These are phyloP conservation scores for Nicotiana tabacum DNA, from an alignment of 257 asterid species.

Conservation along the genomic window DNA sequence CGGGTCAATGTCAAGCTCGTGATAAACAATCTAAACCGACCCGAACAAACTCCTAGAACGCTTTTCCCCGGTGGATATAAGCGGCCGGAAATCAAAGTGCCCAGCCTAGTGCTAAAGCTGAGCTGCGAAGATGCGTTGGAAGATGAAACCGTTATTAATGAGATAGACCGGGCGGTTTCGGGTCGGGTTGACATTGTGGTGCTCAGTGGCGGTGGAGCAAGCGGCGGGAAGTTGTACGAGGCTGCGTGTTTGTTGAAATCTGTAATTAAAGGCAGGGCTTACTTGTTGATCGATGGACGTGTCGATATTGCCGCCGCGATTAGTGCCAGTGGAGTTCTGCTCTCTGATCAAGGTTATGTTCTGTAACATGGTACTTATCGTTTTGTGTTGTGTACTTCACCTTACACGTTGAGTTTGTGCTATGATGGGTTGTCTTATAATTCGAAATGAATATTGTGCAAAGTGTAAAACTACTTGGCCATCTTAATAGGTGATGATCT, in stretches of 20 bases:
- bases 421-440: neutral
- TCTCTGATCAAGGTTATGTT: slow-evolving; percentile 81
- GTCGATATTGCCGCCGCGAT: slow-evolving; percentile 87
- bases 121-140: slow-evolving; percentile 48
- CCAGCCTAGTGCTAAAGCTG: slow-evolving; percentile 56
- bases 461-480: neutral
- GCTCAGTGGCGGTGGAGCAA: slow-evolving; percentile 59
- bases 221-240: slow-evolving; percentile 68
- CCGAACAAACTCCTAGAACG: slow-evolving; percentile 47
- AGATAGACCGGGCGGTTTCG: slow-evolving; percentile 57
- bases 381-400: neutral
- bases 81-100: slow-evolving; percentile 89
- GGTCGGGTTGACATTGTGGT: slow-evolving; percentile 71
- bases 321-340: slow-evolving; percentile 81
- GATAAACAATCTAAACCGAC: slow-evolving; percentile 38
- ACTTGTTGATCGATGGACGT: slow-evolving; percentile 81
- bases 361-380: neutral
- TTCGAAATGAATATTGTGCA: neutral
- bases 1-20: neutral
- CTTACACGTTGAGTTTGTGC: neutral
- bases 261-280: slow-evolving; percentile 70
- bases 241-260: slow-evolving; percentile 84
- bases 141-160: slow-evolving; percentile 40
- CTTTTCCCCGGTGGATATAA: slow-evolving; percentile 88
- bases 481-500: neutral